Conservation (phyloP, 352 stramenopile genomes). For the Labyrinthula sp. region DNA sequence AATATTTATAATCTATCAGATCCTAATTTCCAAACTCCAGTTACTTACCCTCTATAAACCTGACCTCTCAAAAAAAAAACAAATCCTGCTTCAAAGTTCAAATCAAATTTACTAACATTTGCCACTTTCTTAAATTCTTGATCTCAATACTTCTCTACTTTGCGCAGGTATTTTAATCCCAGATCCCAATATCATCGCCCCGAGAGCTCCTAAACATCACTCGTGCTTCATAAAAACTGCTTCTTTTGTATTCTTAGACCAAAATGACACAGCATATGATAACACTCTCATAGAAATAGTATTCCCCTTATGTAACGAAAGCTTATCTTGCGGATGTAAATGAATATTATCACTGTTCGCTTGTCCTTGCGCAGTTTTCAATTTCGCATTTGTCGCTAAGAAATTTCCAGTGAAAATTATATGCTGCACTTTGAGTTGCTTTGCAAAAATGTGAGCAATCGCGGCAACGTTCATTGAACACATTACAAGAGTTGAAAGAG, state of each 20-base stretch:
- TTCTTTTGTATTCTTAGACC: conserved; percentile 5
- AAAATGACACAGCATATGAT: conserved; percentile 23
- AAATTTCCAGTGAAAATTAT: conserved; percentile 23
- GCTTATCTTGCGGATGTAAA: conserved; percentile 6
- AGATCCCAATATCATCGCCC: conserved; percentile 2
- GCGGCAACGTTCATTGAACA: conserved; percentile 27
- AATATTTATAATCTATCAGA: no score
- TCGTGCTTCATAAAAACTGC: conserved; percentile 22
- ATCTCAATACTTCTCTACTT: no score
- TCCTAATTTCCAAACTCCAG: no score
- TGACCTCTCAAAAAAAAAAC: no score
- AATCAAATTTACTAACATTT: no score
- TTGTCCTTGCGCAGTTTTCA: no score
- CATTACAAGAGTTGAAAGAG: conserved; percentile 19
- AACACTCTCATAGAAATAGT: conserved; percentile 19
- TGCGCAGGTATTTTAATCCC: no score
- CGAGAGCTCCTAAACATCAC: conserved; percentile 13
- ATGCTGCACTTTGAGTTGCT: conserved; percentile 1
- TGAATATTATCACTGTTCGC: no score
- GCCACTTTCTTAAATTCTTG: no score
- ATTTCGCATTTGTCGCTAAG: conserved; percentile 1
- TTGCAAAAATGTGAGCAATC: conserved; percentile 20
- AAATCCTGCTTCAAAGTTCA: no score
- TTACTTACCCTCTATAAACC: no score
- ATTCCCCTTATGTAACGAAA: conserved; percentile 22